Evolutionary conservation across 2,329 filamentous ascomycete genomes (phyloP).

Genomic region (Teratosphaeria gauchensis): DNA sequence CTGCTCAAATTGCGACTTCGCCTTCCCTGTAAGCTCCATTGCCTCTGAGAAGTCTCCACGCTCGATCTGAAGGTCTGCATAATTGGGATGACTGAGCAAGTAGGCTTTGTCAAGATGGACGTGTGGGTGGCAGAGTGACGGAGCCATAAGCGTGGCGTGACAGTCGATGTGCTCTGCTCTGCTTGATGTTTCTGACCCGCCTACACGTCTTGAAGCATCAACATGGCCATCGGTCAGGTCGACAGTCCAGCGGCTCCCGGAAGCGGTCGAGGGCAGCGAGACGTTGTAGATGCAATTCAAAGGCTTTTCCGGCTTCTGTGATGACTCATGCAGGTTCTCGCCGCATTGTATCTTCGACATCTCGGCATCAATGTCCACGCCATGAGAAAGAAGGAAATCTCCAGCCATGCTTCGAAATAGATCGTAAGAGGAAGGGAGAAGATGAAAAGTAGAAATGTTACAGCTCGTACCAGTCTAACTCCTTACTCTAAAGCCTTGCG

Average conservation of each 20-base stretch:
- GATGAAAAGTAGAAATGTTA: neutral
- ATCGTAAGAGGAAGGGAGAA: neutral
- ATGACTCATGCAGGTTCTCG: no score
- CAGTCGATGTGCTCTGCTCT: slow-evolving; percentile 27
- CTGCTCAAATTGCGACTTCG: slow-evolving; percentile 53
- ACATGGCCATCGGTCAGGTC: neutral
- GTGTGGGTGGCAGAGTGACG: slow-evolving; percentile 60
- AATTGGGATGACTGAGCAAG: slow-evolving; percentile 49
- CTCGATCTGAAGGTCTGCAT: slow-evolving; percentile 49
- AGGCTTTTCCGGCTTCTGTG: neutral
- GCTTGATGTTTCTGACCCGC: neutral
- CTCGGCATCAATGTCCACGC: slow-evolving; percentile 26
- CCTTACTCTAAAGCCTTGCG: no score
- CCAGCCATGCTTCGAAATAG: slow-evolving; percentile 16
- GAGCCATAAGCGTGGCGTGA: slow-evolving; percentile 35
- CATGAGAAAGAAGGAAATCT: slow-evolving; percentile 21
- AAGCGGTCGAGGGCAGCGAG: slow-evolving; percentile 6
- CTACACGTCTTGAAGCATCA: neutral
- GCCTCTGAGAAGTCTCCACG: slow-evolving; percentile 58
- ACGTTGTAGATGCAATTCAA: slow-evolving; percentile 7
- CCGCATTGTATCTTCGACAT: slow-evolving; percentile 20
- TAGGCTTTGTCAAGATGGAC: slow-evolving; percentile 63
- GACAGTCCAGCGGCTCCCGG: slow-evolving; percentile 10
- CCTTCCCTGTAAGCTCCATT: slow-evolving; percentile 46
- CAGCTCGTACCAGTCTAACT: neutral